Evolutionary conservation across 257 asterid species (phyloP), one percentile per base, ranked within the genome.

Genomic region (Thymus quinquecostatus): DNA sequence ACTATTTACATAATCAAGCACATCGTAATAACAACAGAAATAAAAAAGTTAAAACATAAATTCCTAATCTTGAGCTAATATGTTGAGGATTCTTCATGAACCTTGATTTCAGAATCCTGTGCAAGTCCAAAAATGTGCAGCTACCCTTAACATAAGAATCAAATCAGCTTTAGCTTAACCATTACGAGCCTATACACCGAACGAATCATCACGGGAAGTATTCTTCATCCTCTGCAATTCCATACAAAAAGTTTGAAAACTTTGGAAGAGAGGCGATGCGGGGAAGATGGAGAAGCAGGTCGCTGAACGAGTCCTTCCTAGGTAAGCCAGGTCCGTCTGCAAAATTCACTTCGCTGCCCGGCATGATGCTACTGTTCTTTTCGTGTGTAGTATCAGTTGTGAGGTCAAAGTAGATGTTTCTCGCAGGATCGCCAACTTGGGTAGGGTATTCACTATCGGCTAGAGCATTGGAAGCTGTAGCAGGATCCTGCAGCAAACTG

Each of bases 221-320:
- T 73, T 81, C 89, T 47, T 84, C 83, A 51, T 77, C 87, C 77
- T 92, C 96, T 38, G 80, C 83, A 56, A 86, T 89, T 64, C 78
- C 83, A 55, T 48, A 76, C 36, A 82, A 79, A 28, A 83, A 74
- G 47, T 81, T 82, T 0, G 90, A 78, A 60, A 93, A 77, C 47
- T 73, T 82, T 0, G 90, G 87, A 60, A 91, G 85, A 55, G 98
- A 89, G 55, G 96, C 75, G 44, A 89, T 86, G 3, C 85, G 89
- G 8, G 98, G 97, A 43, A 93, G 96, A 50, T 86, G 84, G 67
- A 78, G 76, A 63, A 86, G 83, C 81, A 91, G 75, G 64, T 93
- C 97, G 1, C 86, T 83, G 0, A 87, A 83, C 1, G 97, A 89
- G 73, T 89, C 96, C 69, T 55, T 82, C 73, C 97, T 85, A 9